Evolutionary conservation across 2,329 filamentous ascomycete species (phyloP).

Genomic region (Bipolaris victoriae): DNA sequence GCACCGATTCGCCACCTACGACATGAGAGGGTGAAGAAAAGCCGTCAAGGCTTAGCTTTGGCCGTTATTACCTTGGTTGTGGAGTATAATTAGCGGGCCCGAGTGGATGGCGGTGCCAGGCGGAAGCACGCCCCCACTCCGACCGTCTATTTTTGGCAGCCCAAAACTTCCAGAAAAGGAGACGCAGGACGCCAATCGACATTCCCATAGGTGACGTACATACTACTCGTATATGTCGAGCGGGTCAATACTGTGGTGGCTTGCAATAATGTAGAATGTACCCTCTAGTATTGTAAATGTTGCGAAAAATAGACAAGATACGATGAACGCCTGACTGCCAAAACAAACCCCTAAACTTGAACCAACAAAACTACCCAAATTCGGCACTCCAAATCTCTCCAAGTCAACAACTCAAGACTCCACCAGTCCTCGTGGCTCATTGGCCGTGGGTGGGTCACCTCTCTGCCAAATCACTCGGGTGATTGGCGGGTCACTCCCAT

Average conservation of each 20-base stretch:
- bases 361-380: neutral
- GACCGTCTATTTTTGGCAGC: constrained; percentile 1
- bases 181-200: neutral
- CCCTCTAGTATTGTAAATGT: neutral
- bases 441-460: neutral
- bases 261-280: neutral
- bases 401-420: neutral
- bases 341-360: neutral
- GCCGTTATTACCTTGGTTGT: constrained; percentile 8
- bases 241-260: neutral
- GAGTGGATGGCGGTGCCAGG: neutral
- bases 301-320: constrained; percentile 1
- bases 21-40: neutral
- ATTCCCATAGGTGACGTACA: neutral
- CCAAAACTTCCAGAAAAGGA: neutral
- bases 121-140: neutral
- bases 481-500: neutral
- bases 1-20: neutral
- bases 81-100: constrained; percentile 9
- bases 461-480: neutral
- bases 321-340: neutral
- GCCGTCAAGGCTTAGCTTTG: constrained; percentile 1
- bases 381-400: neutral
- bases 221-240: neutral
- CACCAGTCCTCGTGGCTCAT: neutral